phyloP scores from a whole-genome alignment of 139 green algal genomes.

The Dunaliella primolecta region DNA sequence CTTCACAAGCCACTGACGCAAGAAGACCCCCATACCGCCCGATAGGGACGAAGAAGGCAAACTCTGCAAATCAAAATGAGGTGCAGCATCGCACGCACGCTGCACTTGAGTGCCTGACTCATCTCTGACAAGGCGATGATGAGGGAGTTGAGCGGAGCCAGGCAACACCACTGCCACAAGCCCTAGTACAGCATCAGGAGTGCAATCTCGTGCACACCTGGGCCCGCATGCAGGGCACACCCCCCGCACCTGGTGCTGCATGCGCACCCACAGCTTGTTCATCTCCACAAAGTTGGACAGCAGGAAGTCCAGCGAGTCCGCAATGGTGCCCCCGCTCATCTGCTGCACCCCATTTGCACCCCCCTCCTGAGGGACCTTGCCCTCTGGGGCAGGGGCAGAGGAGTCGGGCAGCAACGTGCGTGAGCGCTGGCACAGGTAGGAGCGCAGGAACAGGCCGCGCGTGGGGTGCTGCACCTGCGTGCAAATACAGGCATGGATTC shows the following conservation, averaged over 20 bases:
- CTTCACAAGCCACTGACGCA: too few relatives aligned
- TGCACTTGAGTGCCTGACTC: too few relatives aligned
- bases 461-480: constrained; percentile 88
- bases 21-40: too few relatives aligned
- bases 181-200: too few relatives aligned
- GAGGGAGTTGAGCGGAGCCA: too few relatives aligned
- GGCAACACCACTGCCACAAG: too few relatives aligned
- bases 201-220: too few relatives aligned
- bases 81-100: too few relatives aligned
- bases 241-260: constrained; percentile 58
- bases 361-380: background rate
- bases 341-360: constrained; percentile 44
- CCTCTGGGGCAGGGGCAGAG: background rate
- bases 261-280: constrained; percentile 96
- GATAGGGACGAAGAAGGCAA: too few relatives aligned
- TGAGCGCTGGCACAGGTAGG: constrained; percentile 70
- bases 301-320: constrained; percentile 93
- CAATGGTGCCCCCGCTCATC: constrained; percentile 63
- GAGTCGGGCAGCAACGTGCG: constrained; percentile 43
- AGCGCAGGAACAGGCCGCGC: constrained; percentile 92
- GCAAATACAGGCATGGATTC: too few relatives aligned
- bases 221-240: background rate
- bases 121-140: too few relatives aligned
- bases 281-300: constrained; percentile 99
- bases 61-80: too few relatives aligned